Base-by-base conservation (phyloP, 2,329 filamentous ascomycete species). In the Neopestalotiopsis sp. region DNA sequence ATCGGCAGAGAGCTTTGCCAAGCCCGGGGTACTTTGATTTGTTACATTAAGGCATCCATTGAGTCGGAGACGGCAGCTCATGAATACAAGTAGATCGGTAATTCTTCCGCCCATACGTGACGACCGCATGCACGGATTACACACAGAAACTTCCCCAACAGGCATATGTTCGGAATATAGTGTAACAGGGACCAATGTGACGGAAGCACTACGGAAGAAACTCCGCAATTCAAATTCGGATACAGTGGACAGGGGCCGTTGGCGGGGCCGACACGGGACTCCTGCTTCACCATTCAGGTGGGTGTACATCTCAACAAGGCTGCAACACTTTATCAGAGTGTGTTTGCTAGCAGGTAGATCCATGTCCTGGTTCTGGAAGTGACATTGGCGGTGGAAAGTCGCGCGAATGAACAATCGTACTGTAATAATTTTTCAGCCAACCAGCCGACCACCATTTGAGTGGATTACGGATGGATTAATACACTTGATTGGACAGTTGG, bases 171-270 rank as follows among this genome's bases (percentile, higher is more conserved):
- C 32, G 59, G 59, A 34, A 42, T 34, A 42, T n/a, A n/a, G 34
- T 42, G 32, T 40, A 62, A 12, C 59, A 62, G n/a, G 59, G 30
- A 28, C 13, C 59, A 38, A 38, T 53, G 61, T 49, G 61, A 45
- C 61, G 34, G 28, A n/a, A 28, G 34, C 38, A 64, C 28, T 38
- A 53, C 61, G 61, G 61, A 45, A 61, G 14, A 30, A 56, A 32
- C 38, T 69, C 62, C 67, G 61, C 17, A 28, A 38, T 28, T 64
- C 61, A 20, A 64, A 64, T 49, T 53, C 61, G 42, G 61, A 64
- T 45, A 64, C 24, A 49, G 38, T 59, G 57, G 57, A 10, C 57
- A 59, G 57, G 57, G 57, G 57, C 30, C 57, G n/a, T 30, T 59
- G 57, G 57, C 57, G 57, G 57, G 57, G 20, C 28, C 49, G 49